phyloP scores from a whole-genome alignment of 257 asterid genomes.

The Solanum tarapatanum region DNA sequence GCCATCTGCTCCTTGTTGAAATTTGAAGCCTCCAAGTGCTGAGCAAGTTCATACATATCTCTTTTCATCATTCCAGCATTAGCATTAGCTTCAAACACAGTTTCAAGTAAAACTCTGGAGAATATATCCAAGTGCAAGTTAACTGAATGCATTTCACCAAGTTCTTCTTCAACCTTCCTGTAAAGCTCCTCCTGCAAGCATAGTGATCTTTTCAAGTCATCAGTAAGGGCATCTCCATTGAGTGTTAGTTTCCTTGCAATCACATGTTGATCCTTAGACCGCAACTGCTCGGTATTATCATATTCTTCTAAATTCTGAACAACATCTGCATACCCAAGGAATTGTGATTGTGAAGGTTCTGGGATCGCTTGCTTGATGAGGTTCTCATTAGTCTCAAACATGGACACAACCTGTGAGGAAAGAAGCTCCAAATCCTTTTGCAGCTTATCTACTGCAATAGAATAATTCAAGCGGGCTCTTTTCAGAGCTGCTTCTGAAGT shows the following conservation, averaged over 20 bases:
- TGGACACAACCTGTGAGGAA: slow-evolving; percentile 85
- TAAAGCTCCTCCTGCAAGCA: slow-evolving; percentile 68
- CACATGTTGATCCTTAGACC: slow-evolving; percentile 23
- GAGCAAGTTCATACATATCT: slow-evolving; percentile 34
- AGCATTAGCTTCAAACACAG: slow-evolving; percentile 43
- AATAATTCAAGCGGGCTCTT: slow-evolving; percentile 87
- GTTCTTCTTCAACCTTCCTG: slow-evolving; percentile 79
- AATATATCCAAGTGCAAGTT: slow-evolving; percentile 68
- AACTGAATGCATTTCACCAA: slow-evolving; percentile 54
- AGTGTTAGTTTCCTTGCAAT: slow-evolving; percentile 30
- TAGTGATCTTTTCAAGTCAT: slow-evolving; percentile 76
- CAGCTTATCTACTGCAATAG: slow-evolving; percentile 86
- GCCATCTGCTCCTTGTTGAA: slow-evolving; percentile 51
- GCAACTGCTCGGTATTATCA: slow-evolving; percentile 17
- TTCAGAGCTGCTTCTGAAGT: slow-evolving; percentile 78
- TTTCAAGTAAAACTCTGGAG: slow-evolving; percentile 56
- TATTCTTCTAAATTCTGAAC: slow-evolving; percentile 24
- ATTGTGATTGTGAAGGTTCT: slow-evolving; percentile 30
- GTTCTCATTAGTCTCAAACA: slow-evolving; percentile 82
- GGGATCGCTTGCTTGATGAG: slow-evolving; percentile 76
- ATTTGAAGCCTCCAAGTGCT: slow-evolving; percentile 46
- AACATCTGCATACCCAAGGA: slow-evolving; percentile 6
- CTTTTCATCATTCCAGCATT: slow-evolving; percentile 25
- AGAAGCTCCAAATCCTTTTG: slow-evolving; percentile 94
- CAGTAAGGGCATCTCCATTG: slow-evolving; percentile 67